Evolutionary conservation across 371 early-diverging fungal genomes (phyloP), one percentile per base, ranked within the genome.

Genomic region (Mortierella sp.): DNA sequence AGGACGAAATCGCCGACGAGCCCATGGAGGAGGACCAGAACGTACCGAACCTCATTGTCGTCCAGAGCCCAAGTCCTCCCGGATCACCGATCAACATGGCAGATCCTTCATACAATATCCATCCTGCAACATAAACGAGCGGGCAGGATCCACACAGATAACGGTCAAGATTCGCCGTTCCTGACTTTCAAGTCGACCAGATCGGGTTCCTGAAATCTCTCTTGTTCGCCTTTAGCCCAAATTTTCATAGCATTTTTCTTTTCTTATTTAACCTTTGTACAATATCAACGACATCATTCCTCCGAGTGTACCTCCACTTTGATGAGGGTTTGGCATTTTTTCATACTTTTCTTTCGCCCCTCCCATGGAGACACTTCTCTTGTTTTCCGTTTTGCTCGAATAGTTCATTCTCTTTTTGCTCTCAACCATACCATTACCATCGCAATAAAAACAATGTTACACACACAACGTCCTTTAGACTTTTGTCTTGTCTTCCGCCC

Each of bases 11-110:
- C 9, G 34, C 61, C 9, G 8, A 61, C 39, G 61, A 61, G 37
- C 61, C 61, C 34, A 61, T 61, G 61, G 61, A 61, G 61, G 61
- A 61, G 37, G 61, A 61, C 4, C 61, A 61, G 10, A 61, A 39
- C 37, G 61, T 61, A 37, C 61, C 61, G 61, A 61, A 22, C 61
- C 22, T 61, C 61, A 61, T 61, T 22, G 61, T 61, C 34, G 39
- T 37, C 37, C 61, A 61, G 37, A 61, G 37, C 39, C 61, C 61
- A n/a, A n/a, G n/a, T 16, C 37, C 61, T 2, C 61, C 61, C 14
- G 61, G 61, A 61, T 34, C 37, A 1, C 39, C 61, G 14, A 39
- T 39, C 61, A 61, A n/a, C n/a, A 48, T 48, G 48, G 22, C n/a
- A 48, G 48, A 22, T 22, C 19, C 37, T 6, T 34, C 61, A 34